These are phyloP conservation scores for Gynandropsis gynandra DNA, from an alignment of 345 rosid species.

Conservation along the genomic window DNA sequence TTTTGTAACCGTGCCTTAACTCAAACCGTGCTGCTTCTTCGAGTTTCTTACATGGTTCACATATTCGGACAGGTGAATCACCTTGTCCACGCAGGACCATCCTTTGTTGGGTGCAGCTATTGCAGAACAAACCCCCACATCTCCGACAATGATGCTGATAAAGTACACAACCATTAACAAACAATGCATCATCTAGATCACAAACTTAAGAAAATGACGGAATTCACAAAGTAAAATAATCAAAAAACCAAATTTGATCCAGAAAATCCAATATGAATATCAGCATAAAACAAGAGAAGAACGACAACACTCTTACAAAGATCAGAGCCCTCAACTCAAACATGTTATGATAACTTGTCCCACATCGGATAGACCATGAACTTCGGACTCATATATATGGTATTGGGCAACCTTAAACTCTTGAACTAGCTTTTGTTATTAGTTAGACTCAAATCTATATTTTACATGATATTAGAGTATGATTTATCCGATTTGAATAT, in stretches of 20 bases:
- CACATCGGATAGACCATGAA: no score
- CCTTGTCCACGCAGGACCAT: slow-evolving; percentile 90
- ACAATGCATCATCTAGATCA: not conserved
- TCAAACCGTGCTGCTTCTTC: slow-evolving; percentile 94
- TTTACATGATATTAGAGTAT: no score
- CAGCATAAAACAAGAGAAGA: not conserved
- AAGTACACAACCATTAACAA: slow-evolving; percentile 11
- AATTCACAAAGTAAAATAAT: no score
- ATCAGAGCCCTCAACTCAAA: not conserved
- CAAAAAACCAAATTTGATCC: no score
- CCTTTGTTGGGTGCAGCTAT: slow-evolving; percentile 61
- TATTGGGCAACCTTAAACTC: no score
- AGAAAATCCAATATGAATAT: not conserved
- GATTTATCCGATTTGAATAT: no score
- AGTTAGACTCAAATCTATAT: no score
- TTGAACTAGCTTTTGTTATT: no score
- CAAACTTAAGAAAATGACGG: not conserved
- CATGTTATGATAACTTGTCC: no score
- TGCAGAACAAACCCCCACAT: slow-evolving; percentile 91
- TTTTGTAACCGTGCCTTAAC: slow-evolving; percentile 61
- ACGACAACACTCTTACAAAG: not conserved
- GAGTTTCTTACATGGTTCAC: slow-evolving; percentile 83
- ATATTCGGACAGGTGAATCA: slow-evolving; percentile 78
- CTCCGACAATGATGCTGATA: slow-evolving; percentile 94
- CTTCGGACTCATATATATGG: no score